Conservation (phyloP, 352 stramenopile species). For the Phytopythium chamaehyphon region DNA sequence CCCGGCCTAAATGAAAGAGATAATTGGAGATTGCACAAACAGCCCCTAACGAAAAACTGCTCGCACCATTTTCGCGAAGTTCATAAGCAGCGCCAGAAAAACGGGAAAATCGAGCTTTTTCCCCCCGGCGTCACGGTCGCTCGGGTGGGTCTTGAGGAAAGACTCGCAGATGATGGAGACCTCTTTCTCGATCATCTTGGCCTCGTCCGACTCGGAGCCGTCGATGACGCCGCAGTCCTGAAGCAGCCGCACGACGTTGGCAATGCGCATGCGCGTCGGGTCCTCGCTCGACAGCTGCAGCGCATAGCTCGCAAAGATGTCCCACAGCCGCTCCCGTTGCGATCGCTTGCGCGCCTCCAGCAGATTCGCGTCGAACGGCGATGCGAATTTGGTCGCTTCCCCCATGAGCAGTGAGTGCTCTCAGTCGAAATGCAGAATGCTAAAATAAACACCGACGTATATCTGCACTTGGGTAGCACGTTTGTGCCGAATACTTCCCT, state of each 20-base stretch:
- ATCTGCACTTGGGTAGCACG: too few relatives aligned
- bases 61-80: slow-evolving; percentile 75
- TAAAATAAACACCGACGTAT: too few relatives aligned
- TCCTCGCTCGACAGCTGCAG: slow-evolving; percentile 76
- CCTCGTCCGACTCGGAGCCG: slow-evolving; percentile 35
- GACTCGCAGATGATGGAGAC: slow-evolving; percentile 73
- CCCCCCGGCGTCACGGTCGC: slow-evolving; percentile 43
- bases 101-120: slow-evolving; percentile 71
- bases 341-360: slow-evolving; percentile 41
- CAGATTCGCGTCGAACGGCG: slow-evolving; percentile 63
- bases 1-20: slow-evolving; percentile 28
- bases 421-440: too few relatives aligned
- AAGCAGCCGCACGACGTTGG: slow-evolving; percentile 67
- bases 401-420: too few relatives aligned
- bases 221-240: slow-evolving; percentile 78
- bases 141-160: slow-evolving; percentile 57
- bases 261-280: slow-evolving; percentile 62
- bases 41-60: background rate
- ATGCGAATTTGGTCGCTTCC: slow-evolving; percentile 28
- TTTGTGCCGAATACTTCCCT: too few relatives aligned
- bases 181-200: slow-evolving; percentile 67
- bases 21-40: background rate
- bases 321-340: slow-evolving; percentile 72
- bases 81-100: slow-evolving; percentile 60
- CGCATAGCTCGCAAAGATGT: slow-evolving; percentile 74